Base-by-base conservation (phyloP, 2,329 filamentous ascomycete species). In the Penicillium sp. region DNA sequence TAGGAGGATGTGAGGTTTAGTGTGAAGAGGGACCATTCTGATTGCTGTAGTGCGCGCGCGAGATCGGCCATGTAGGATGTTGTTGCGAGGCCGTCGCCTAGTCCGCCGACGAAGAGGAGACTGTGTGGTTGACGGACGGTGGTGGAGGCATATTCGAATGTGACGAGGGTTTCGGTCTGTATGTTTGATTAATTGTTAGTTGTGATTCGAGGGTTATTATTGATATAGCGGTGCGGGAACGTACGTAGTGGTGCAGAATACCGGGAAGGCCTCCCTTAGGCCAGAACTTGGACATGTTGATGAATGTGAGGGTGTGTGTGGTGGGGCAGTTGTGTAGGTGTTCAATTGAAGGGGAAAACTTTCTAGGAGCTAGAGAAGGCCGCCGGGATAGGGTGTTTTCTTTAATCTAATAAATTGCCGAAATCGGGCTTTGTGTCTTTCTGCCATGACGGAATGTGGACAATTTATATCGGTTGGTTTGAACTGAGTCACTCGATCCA, bases 71-170 rank as follows among this genome's bases (percentile, higher is more conserved):
- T 77, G 69, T 85, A 87, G 12, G 75, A 71, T 8, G 85, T 82
- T 13, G 79, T 82, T 41, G 81, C 77, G 53, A 84, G 76, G 43
- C 82, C 83, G 71, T 87, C 85, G 52, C 77, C 79, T 21, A 88
- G 77, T 41, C 85, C 85, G 59, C 81, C 83, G 50, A 87, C 74
- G 73, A 83, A 86, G 64, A 87, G 69, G 49, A 87, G 70, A 19
- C 79, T 82, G 70, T 84, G 67, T 10, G 73, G 74, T 61, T 77
- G 76, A 29, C 57, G 61, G 59, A 65, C 49, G 29, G 68, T 43
- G 39, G 51, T 59, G 50, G 62, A 58, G 6, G 68, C 68, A 57
- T 75, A 77, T 67, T 79, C 77, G 62, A 79, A 79, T 8, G 75
- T 70, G 43, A 75, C 70, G 5, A 79, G 72, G 33, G 67, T 66